These are phyloP conservation scores for Artemisia tridentata DNA, from an alignment of 129 eudicot species.

Conservation along the genomic window DNA sequence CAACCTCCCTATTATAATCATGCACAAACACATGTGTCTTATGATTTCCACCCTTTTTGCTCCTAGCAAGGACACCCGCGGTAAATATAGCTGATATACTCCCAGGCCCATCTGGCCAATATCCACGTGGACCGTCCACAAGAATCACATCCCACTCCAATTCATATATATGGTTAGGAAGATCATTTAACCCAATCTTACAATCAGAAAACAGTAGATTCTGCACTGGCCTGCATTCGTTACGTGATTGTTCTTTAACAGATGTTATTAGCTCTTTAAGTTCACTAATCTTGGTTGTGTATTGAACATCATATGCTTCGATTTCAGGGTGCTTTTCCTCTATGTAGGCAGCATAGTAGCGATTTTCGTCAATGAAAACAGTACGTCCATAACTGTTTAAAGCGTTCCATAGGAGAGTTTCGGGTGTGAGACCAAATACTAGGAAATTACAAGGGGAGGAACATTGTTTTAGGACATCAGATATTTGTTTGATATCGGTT, in stretches of 20 bases:
- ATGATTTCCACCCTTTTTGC: conserved; percentile 72
- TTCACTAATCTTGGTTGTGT: conserved; percentile 71
- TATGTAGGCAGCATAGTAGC: conserved; percentile 89
- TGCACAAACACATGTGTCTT: conserved; percentile 90
- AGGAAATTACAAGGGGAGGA: conserved; percentile 75
- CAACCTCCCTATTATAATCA: conserved; percentile 71
- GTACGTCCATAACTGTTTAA: conserved; percentile 69
- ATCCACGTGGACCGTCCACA: conserved; percentile 95
- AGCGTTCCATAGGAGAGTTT: conserved; percentile 86
- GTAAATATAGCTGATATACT: conserved; percentile 87
- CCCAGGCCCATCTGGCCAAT: conserved; percentile 97
- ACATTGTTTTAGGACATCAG: conserved; percentile 71
- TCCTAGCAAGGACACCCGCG: conserved; percentile 87
- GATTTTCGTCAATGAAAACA: conserved; percentile 85
- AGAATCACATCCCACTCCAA: conserved; percentile 87
- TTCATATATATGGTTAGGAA: conserved; percentile 90
- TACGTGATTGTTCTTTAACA: conserved; percentile 55
- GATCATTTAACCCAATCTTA: conserved; percentile 77
- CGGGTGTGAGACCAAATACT: conserved; percentile 83
- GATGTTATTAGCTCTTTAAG: conserved; percentile 56
- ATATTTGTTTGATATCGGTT: conserved; percentile 62
- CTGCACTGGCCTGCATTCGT: conserved; percentile 95
- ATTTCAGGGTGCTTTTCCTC: conserved; percentile 84
- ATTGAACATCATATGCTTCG: conserved; percentile 91
- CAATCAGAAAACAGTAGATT: conserved; percentile 88